These are phyloP conservation scores for Tolypocladium ovalisporum DNA, from an alignment of 2,329 filamentous ascomycete species.

Conservation along the genomic window DNA sequence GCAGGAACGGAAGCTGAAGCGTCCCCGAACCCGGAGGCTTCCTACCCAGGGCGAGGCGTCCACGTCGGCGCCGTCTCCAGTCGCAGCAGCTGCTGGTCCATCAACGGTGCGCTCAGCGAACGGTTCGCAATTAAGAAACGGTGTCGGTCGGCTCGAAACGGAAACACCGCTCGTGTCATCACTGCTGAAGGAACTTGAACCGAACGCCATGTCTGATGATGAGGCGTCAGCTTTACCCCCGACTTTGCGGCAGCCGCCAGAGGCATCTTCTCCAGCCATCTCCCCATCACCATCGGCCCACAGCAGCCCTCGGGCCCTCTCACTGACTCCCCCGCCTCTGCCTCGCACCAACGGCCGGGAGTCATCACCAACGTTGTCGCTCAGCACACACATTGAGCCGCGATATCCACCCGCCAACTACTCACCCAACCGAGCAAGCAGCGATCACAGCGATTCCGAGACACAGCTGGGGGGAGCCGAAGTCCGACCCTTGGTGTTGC, in stretches of 20 bases:
- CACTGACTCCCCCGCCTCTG: conserved; percentile 58
- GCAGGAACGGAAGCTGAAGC: conserved; percentile 75
- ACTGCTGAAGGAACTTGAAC: conserved; percentile 78
- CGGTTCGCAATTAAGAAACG: conserved; percentile 12
- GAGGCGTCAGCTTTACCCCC: conserved; percentile 24
- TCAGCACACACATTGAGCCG: conserved; percentile 64
- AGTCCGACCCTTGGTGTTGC: conserved; percentile 32
- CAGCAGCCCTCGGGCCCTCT: conserved; percentile 57
- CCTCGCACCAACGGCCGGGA: conserved; percentile 41
- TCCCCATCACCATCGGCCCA: conserved; percentile 55
- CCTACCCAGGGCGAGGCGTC: conserved; percentile 36
- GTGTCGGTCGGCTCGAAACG: conserved; percentile 20
- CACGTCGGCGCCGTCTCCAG: conserved; percentile 24
- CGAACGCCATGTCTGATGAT: conserved; percentile 46
- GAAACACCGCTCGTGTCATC: conserved; percentile 77
- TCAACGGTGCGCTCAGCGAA: conserved; percentile 12
- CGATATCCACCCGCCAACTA: conserved; percentile 66
- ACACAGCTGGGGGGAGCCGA: conserved; percentile 14
- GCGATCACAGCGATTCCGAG: conserved; percentile 36
- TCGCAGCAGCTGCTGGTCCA: conserved; percentile 16
- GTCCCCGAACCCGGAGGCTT: conserved; percentile 67
- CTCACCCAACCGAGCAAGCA: conserved; percentile 43
- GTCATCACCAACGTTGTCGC: conserved; percentile 52
- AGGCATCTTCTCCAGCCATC: conserved; percentile 49
- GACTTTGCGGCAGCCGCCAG: conserved; percentile 19